Evolutionary conservation across 2,329 filamentous ascomycete genomes (phyloP), one percentile per base, ranked within the genome.

Genomic region (Hysterium pulicare): DNA sequence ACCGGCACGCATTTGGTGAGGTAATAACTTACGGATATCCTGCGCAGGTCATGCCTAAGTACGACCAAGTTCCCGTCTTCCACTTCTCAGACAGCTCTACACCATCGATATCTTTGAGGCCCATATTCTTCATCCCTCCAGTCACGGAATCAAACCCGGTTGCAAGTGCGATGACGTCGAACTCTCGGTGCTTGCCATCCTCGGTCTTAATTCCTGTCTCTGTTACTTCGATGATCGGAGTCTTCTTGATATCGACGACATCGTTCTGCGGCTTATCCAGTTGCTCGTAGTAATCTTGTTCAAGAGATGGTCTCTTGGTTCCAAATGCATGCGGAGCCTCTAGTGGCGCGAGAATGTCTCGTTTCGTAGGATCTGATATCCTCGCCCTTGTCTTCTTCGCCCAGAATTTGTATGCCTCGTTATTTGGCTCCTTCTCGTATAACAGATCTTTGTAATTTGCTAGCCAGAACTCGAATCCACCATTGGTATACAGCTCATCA

Each of bases 211-310:
- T 62, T 2, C 70, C 70, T 4, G 58, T 67, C 40, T 64, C 64
- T 5, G 60, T 64, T 13, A 72, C 51, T 15, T 62, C 59, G 21
- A 58, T 49, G 37, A 73, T 69, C 0, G 71, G 69, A 1, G 61
- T 67, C 44, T 66, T 61, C 37, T 68, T 69, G 39, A 72, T 61
- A 45, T 73, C 64, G 24, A 74, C 56, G 13, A 74, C 62, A 17
- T 62, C 58, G 38, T 72, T 71, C 43, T 73, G 62, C 4, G 66
- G 63, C 26, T 54, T 60, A 48, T 73, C 67, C 10, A 74, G 55
- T 48, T 69, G 58, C 49, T 75, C 71, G 38, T 74, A 75, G 46
- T 64, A 74, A 50, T 71, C 64, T 41, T 73, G 71, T 50, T 75
- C 71, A 2, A 75, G 59, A 28, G 62, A 67, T 6, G 70, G 69